A percentile compares a stretch with the other conserved stretches of the same genome.
These are phyloP conservation scores for Citrullus colocynthis DNA, from an alignment of 306 rosid species.

Conservation along the genomic window DNA sequence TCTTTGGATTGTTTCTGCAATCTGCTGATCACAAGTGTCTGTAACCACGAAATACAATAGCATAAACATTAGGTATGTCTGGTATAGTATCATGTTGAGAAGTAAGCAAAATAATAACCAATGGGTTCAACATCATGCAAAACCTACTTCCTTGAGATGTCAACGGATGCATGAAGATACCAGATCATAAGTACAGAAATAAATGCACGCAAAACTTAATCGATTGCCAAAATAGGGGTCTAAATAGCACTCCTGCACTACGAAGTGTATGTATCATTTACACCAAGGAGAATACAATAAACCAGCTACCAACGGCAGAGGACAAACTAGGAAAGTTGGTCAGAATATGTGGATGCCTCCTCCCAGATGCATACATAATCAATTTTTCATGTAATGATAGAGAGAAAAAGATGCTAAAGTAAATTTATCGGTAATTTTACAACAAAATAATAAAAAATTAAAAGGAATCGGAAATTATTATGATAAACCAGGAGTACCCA, in stretches of 20 bases:
- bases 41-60: constrained; percentile 13
- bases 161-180: not conserved
- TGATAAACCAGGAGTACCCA: too few species aligned
- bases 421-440: not conserved
- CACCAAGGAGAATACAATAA: not conserved
- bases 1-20: constrained; percentile 74
- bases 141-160: not conserved
- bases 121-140: not conserved
- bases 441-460: not conserved
- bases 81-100: not conserved
- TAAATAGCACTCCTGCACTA: not conserved
- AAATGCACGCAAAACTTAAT: not conserved
- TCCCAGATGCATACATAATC: not conserved
- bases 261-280: not conserved
- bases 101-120: not conserved
- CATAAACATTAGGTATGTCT: not conserved
- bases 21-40: constrained; percentile 74
- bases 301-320: not conserved
- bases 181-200: not conserved
- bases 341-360: not conserved
- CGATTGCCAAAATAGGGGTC: not conserved
- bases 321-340: not conserved
- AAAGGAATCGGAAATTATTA: not conserved
- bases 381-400: not conserved
- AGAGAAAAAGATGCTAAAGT: not conserved